Percentiles rank a stretch among this genome's conserved stretches.
These are phyloP conservation scores for Medicago ruthenica DNA, from an alignment of 306 rosid species.

Conservation along the genomic window DNA sequence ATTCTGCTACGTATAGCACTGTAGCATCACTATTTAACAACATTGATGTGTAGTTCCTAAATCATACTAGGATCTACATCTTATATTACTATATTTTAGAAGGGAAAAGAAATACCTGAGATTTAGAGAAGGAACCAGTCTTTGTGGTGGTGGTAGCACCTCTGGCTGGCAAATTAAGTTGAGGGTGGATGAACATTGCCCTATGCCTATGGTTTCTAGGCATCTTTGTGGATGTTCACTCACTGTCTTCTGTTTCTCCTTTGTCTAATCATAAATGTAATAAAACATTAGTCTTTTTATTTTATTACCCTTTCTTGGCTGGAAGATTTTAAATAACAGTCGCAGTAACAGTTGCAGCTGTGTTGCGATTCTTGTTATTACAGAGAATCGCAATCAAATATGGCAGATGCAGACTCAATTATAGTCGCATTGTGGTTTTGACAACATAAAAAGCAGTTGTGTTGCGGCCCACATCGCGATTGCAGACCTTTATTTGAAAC, in stretches of 20 bases:
- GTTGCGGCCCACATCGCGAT: too few species aligned
- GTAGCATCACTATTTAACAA: too few species aligned
- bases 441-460: too few species aligned
- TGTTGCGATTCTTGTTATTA: too few species aligned
- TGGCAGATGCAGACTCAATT: too few species aligned
- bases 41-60: neutral
- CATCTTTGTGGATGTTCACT: constrained; percentile 42
- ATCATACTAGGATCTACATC: neutral
- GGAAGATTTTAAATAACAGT: neutral
- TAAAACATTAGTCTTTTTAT: neutral
- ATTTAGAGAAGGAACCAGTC: constrained; percentile 52
- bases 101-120: constrained; percentile 55
- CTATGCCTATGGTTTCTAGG: constrained; percentile 40
- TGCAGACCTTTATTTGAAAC: neutral
- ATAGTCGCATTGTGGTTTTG: too few species aligned
- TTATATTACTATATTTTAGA: too few species aligned
- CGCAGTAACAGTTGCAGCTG: neutral
- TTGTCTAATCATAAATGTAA: constrained; percentile 50
- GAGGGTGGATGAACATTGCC: constrained; percentile 50
- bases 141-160: constrained; percentile 32
- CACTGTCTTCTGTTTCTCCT: constrained; percentile 56
- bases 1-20: too few species aligned
- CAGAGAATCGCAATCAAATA: too few species aligned
- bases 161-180: constrained; percentile 46
- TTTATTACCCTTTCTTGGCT: neutral